Evolutionary conservation across 2,329 filamentous ascomycete genomes (phyloP).

Genomic region (Corinectria fuckeliana): DNA sequence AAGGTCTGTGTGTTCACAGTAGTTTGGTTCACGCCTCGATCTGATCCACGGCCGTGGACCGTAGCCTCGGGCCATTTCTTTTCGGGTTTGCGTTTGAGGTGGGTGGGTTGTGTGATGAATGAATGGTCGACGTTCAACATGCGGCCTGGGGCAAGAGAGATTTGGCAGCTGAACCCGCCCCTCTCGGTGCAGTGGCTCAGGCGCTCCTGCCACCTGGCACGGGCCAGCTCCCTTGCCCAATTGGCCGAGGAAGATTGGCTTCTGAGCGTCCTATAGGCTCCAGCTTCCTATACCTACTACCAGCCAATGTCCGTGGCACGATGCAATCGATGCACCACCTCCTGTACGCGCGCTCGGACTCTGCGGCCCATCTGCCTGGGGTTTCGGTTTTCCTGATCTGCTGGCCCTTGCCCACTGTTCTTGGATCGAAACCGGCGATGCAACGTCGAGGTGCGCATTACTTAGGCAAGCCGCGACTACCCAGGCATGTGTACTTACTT

Average conservation of each 20-base stretch:
- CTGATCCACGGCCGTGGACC: conserved; percentile 2
- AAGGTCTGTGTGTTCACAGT: conserved; percentile 29
- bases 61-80: background rate
- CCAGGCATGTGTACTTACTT: no score
- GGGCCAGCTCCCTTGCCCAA: no score
- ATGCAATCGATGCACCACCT: conserved; percentile 1
- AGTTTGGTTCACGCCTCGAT: conserved; percentile 13
- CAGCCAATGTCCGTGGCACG: conserved; percentile 2
- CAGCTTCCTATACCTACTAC: no score
- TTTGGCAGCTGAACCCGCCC: conserved; percentile 26
- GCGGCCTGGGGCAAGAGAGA: background rate
- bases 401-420: background rate
- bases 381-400: conserved; percentile 5
- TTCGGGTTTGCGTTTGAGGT: background rate
- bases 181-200: conserved; percentile 13
- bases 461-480: conserved; percentile 6
- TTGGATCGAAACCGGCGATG: conserved; percentile 1
- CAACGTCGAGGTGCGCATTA: conserved; percentile 10
- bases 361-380: conserved; percentile 23
- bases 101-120: background rate
- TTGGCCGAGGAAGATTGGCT: no score
- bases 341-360: conserved; percentile 30
- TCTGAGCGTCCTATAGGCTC: no score
- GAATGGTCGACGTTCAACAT: background rate
- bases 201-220: background rate